These are phyloP conservation scores for Tausonia pullulans DNA, from an alignment of 1,284 basidiomycete species.

Conservation along the genomic window DNA sequence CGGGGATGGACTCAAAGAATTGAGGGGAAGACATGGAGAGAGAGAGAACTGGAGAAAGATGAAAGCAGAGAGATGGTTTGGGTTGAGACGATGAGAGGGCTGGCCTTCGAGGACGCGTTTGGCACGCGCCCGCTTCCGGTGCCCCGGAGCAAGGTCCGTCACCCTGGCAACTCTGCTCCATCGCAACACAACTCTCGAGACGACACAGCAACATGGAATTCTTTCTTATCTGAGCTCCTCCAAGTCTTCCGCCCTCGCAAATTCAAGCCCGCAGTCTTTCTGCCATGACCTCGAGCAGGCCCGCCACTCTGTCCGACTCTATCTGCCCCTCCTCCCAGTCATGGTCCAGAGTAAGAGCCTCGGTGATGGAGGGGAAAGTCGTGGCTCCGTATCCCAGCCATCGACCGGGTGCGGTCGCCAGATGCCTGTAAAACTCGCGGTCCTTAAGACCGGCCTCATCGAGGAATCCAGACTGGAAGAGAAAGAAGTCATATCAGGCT, in stretches of 20 bases:
- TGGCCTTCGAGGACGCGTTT: too few relatives aligned
- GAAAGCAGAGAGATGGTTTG: neutral
- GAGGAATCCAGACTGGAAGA: constrained; percentile 78
- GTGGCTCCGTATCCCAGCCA: constrained; percentile 38
- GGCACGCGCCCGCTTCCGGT: too few relatives aligned
- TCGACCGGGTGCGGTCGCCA: constrained; percentile 3
- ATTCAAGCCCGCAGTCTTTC: constrained; percentile 30
- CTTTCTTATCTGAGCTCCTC: too few relatives aligned
- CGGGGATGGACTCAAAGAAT: constrained; percentile 16
- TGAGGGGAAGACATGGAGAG: neutral
- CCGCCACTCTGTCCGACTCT: constrained; percentile 53
- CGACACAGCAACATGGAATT: too few relatives aligned
- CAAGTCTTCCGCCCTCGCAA: too few relatives aligned
- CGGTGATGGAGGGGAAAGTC: constrained; percentile 69
- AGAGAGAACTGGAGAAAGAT: neutral
- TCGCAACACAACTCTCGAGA: too few relatives aligned
- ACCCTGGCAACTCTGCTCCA: too few relatives aligned
- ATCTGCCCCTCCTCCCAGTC: constrained; percentile 48
- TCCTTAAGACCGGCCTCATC: constrained; percentile 56
- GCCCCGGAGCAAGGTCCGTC: too few relatives aligned
- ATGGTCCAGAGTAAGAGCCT: constrained; percentile 61
- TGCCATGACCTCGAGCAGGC: constrained; percentile 47
- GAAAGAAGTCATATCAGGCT: constrained; percentile 52
- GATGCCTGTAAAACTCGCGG: constrained; percentile 18
- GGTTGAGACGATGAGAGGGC: neutral